A percentile compares a stretch with the other conserved stretches of the same genome.
Evolutionary conservation across 306 rosid genomes (phyloP).

Genomic region (Sphenostylis stenocarpa): DNA sequence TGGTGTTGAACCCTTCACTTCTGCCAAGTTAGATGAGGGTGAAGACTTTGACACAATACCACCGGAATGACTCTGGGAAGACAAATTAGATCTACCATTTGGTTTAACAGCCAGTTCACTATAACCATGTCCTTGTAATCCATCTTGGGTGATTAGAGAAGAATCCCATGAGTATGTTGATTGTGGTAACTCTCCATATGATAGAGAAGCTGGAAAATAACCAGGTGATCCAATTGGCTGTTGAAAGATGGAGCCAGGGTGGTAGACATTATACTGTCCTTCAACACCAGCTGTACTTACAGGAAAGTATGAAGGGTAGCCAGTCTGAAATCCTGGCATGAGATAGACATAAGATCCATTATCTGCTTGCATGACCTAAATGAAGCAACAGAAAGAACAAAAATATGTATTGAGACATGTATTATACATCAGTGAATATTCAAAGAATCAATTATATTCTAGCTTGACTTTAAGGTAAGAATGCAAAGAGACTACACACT

Average conservation of each 20-base stretch:
- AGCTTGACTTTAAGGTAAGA: neutral
- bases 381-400: conserved; percentile 33
- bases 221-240: conserved; percentile 53
- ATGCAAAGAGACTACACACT: neutral
- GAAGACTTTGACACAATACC: conserved; percentile 42
- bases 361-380: conserved; percentile 89
- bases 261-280: conserved; percentile 60
- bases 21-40: conserved; percentile 37
- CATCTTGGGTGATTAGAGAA: conserved; percentile 48
- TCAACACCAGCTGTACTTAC: conserved; percentile 50
- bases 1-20: conserved; percentile 35
- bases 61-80: conserved; percentile 47
- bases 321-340: conserved; percentile 75
- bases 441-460: neutral
- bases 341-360: conserved; percentile 73
- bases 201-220: conserved; percentile 47
- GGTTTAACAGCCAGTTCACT: conserved; percentile 44
- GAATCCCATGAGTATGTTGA: conserved; percentile 59
- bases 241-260: conserved; percentile 57
- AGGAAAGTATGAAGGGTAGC: conserved; percentile 57
- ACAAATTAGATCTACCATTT: conserved; percentile 43
- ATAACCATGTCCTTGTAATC: conserved; percentile 43
- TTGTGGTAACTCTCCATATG: conserved; percentile 54
- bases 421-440: neutral
- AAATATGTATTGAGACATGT: conserved; percentile 25